phyloP scores from a whole-genome alignment of 2,329 filamentous ascomycete genomes.

The Lasiodiplodia hormozganensis region DNA sequence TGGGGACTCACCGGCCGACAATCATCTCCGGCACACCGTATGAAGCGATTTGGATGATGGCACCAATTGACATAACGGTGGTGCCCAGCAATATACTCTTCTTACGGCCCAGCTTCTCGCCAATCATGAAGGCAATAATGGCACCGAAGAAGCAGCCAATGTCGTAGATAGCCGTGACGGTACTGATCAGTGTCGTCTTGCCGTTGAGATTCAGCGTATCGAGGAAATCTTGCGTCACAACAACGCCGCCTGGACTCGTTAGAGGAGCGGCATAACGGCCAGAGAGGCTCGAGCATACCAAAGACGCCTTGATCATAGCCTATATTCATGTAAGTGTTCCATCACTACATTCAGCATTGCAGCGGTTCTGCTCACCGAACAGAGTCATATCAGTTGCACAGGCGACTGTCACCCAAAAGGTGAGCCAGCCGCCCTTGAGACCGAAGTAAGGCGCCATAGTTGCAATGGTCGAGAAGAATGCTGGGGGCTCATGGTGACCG shows the following conservation, averaged over 20 bases:
- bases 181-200: slow-evolving; percentile 50
- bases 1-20: slow-evolving; percentile 46
- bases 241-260: slow-evolving; percentile 54
- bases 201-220: slow-evolving; percentile 54
- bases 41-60: slow-evolving; percentile 55
- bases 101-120: slow-evolving; percentile 57
- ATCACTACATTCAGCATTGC: slow-evolving; percentile 36
- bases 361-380: slow-evolving; percentile 39
- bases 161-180: slow-evolving; percentile 65
- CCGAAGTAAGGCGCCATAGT: slow-evolving; percentile 57
- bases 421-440: slow-evolving; percentile 61
- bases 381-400: slow-evolving; percentile 59
- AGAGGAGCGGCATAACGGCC: not conserved
- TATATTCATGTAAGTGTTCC: not conserved
- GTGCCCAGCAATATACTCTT: slow-evolving; percentile 57
- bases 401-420: slow-evolving; percentile 62
- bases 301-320: slow-evolving; percentile 61
- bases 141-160: slow-evolving; percentile 67
- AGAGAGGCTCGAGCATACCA: slow-evolving; percentile 37
- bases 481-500: not conserved
- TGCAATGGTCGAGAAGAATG: slow-evolving; percentile 1
- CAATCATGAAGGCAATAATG: slow-evolving; percentile 56
- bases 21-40: slow-evolving; percentile 59
- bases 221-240: slow-evolving; percentile 62
- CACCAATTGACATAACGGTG: slow-evolving; percentile 57